phyloP scores from a whole-genome alignment of 257 asterid genomes.

The Parsonsia alboflavescens region DNA sequence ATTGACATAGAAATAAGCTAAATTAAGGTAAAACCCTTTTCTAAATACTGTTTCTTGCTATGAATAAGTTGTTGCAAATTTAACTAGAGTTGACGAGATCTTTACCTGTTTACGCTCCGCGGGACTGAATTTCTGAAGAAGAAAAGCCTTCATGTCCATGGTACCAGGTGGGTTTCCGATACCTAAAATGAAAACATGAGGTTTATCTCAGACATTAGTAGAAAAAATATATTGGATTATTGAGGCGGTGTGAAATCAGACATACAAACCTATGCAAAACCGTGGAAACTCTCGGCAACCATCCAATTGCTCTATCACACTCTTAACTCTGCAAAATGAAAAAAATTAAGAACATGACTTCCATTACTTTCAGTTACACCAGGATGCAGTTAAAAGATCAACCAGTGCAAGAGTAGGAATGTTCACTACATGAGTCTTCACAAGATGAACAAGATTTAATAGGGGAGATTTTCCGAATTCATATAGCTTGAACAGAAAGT shows the following conservation, averaged over 20 bases:
- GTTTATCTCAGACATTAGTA: constrained; percentile 5
- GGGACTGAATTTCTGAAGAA: constrained; percentile 86
- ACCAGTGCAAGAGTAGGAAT: neutral
- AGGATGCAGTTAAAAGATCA: constrained; percentile 1
- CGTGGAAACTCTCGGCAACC: constrained; percentile 89
- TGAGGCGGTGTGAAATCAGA: constrained; percentile 6
- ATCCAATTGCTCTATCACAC: constrained; percentile 84
- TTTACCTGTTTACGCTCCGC: constrained; percentile 68
- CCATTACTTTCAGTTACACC: neutral
- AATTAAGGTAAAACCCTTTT: neutral
- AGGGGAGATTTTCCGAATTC: no score
- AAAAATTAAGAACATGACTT: constrained; percentile 4
- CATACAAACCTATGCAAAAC: constrained; percentile 70
- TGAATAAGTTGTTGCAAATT: neutral
- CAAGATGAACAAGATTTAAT: neutral
- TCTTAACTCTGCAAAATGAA: constrained; percentile 61
- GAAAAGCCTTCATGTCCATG: constrained; percentile 93
- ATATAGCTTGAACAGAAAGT: neutral
- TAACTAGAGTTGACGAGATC: neutral
- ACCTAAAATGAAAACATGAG: constrained; percentile 37
- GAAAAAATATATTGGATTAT: constrained; percentile 5
- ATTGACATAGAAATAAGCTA: neutral
- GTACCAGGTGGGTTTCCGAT: constrained; percentile 90
- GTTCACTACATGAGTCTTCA: neutral
- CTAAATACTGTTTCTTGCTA: neutral